phyloP scores from a whole-genome alignment of 345 rosid species.

The Litchi chinensis region DNA sequence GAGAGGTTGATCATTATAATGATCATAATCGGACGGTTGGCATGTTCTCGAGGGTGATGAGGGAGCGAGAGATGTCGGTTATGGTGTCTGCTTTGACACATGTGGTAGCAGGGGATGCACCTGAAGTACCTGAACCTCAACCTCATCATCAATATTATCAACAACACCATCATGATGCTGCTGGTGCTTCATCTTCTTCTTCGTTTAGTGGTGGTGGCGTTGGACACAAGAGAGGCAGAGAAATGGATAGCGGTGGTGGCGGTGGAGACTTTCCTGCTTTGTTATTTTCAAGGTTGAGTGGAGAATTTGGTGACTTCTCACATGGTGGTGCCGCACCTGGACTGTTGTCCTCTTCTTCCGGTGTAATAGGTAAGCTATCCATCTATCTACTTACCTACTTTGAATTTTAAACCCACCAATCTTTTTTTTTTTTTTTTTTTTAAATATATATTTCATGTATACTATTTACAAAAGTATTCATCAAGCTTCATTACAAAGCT shows the following conservation, averaged over 20 bases:
- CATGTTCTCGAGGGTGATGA: slow-evolving; percentile 30
- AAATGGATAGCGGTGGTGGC: slow-evolving; percentile 18
- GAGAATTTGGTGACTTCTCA: slow-evolving; percentile 10
- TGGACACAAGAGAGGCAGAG: slow-evolving; percentile 45
- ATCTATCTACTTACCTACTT: too few relatives aligned
- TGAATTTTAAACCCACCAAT: too few relatives aligned
- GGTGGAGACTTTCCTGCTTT: slow-evolving; percentile 18
- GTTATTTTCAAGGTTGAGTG: background rate
- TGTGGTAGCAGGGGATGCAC: slow-evolving; percentile 64
- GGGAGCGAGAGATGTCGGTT: slow-evolving; percentile 71
- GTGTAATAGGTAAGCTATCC: slow-evolving; percentile 25
- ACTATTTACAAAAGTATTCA: too few relatives aligned
- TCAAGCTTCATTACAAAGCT: too few relatives aligned
- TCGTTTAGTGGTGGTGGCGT: slow-evolving; percentile 11
- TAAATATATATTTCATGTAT: too few relatives aligned
- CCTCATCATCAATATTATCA: too few relatives aligned
- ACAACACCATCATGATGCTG: too few relatives aligned
- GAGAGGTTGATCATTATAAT: slow-evolving; percentile 11
- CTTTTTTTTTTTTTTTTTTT: too few relatives aligned
- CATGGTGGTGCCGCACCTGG: background rate
- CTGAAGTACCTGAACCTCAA: too few relatives aligned
- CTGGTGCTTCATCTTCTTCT: too few relatives aligned
- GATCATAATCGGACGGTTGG: background rate
- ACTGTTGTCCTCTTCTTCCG: slow-evolving; percentile 7
- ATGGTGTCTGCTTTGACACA: slow-evolving; percentile 76